These are phyloP conservation scores for Ophiostoma sp. DNA, from an alignment of 2,329 filamentous ascomycete genomes.

Conservation along the genomic window DNA sequence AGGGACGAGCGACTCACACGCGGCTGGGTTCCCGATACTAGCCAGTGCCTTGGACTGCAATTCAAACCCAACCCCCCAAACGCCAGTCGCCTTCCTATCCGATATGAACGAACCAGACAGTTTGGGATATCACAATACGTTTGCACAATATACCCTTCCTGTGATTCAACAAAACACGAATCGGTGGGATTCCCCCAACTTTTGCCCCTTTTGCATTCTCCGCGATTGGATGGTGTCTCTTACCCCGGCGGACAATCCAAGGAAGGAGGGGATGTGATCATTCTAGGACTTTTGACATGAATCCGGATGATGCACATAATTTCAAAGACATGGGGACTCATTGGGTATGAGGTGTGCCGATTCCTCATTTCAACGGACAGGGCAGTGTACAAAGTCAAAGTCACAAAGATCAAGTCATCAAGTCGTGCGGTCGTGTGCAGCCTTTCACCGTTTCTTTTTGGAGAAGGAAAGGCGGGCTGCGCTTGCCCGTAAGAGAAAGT, in stretches of 20 bases:
- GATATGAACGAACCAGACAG: neutral
- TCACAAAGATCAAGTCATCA: neutral
- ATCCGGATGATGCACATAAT: slow-evolving; percentile 13
- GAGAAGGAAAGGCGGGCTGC: slow-evolving; percentile 2
- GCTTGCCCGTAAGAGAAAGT: neutral
- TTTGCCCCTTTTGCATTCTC: neutral
- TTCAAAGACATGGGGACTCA: neutral
- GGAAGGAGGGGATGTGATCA: neutral
- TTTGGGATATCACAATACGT: neutral
- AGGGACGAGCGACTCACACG: slow-evolving; percentile 1
- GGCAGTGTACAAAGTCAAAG: slow-evolving; percentile 6
- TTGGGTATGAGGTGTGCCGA: slow-evolving; percentile 4
- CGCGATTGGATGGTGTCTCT: slow-evolving; percentile 11
- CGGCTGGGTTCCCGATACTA: neutral
- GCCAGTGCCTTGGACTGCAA: neutral
- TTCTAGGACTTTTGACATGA: slow-evolving; percentile 13
- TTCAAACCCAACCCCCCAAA: neutral
- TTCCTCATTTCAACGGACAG: neutral
- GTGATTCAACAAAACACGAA: slow-evolving; percentile 24
- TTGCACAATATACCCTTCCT: neutral
- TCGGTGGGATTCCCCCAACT: slow-evolving; percentile 23
- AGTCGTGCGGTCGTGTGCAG: neutral
- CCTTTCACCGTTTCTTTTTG: slow-evolving; percentile 18
- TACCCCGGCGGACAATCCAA: slow-evolving; percentile 10
- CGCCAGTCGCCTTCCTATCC: neutral